Conservation (phyloP, 805 yeast species). For the Saccharomyces kudriavzevii region DNA sequence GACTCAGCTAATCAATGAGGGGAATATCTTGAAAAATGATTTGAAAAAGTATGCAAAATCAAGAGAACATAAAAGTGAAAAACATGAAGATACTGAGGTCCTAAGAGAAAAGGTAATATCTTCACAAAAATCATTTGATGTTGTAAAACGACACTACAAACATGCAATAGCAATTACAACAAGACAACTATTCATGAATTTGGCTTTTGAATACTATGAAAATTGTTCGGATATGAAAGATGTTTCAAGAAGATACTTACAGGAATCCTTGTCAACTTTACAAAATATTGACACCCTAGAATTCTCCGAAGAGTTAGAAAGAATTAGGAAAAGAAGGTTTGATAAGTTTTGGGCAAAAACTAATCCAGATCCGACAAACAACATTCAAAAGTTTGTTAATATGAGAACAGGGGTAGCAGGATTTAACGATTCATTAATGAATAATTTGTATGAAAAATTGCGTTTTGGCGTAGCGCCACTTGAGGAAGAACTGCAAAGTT, state of each 20-base stretch:
- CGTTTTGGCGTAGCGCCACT: not conserved
- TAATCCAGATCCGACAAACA: constrained; percentile 13
- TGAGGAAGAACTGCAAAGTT: not conserved
- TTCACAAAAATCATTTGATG: constrained; percentile 13
- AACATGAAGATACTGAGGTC: constrained; percentile 19
- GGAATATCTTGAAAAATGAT: constrained; percentile 13
- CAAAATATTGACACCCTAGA: constrained; percentile 10
- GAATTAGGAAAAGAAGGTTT: constrained; percentile 18
- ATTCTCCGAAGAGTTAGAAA: constrained; percentile 18
- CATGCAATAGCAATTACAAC: constrained; percentile 18
- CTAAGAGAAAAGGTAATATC: constrained; percentile 17
- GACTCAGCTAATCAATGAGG: constrained; percentile 15
- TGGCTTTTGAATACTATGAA: constrained; percentile 20
- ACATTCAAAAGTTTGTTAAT: constrained; percentile 19
- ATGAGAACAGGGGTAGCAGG: constrained; percentile 22
- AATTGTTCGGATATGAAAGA: constrained; percentile 19
- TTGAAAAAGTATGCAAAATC: constrained; percentile 13
- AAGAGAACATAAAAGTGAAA: constrained; percentile 17
- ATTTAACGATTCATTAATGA: constrained; percentile 17
- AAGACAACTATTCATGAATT: constrained; percentile 16
- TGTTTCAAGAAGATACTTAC: constrained; percentile 15
- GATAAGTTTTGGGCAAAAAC: constrained; percentile 21
- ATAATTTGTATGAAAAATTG: constrained; percentile 11
- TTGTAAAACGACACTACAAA: constrained; percentile 17
- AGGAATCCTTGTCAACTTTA: constrained; percentile 14